phyloP scores from a whole-genome alignment of 257 asterid species.

The Rubia yunnanensis region DNA sequence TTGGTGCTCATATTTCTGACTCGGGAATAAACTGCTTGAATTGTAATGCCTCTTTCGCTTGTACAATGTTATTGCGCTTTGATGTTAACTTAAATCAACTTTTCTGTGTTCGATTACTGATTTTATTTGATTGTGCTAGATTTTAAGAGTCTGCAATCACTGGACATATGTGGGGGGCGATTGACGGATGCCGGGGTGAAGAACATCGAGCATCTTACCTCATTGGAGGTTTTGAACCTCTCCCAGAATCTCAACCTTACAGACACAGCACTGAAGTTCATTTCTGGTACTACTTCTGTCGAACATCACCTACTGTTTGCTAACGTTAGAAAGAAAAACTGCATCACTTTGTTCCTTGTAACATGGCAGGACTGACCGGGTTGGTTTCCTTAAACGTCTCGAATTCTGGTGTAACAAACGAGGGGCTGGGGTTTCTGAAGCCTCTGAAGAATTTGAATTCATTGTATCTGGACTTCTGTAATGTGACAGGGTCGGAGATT shows the following conservation, averaged over 20 bases:
- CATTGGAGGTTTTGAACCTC: slow-evolving; percentile 63
- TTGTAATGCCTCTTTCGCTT: slow-evolving; percentile 26
- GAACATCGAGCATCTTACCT: slow-evolving; percentile 76
- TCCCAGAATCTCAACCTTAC: slow-evolving; percentile 79
- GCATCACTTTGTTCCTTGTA: not conserved
- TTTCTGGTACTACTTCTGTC: slow-evolving; percentile 58
- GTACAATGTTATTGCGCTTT: not conserved
- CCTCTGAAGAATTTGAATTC: slow-evolving; percentile 60
- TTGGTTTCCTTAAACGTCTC: slow-evolving; percentile 77
- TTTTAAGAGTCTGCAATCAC: slow-evolving; percentile 76
- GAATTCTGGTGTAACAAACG: slow-evolving; percentile 55
- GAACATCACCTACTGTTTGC: not conserved
- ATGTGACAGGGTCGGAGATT: slow-evolving; percentile 67
- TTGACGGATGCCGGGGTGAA: slow-evolving; percentile 85
- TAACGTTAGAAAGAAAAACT: not conserved
- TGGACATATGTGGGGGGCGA: slow-evolving; percentile 88
- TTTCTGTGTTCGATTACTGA: not conserved
- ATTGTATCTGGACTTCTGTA: slow-evolving; percentile 71
- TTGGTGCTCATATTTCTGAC: slow-evolving; percentile 94
- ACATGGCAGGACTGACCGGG: slow-evolving; percentile 53
- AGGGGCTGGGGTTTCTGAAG: slow-evolving; percentile 68
- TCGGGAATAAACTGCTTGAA: slow-evolving; percentile 59
- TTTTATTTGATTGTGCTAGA: slow-evolving; percentile 22
- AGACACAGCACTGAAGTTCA: slow-evolving; percentile 59
- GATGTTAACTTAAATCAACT: not conserved